Percentiles rank a stretch among this genome's conserved stretches.
Evolutionary conservation across 2,329 filamentous ascomycete species (phyloP).

Genomic region (Tolypocladium inflatum): DNA sequence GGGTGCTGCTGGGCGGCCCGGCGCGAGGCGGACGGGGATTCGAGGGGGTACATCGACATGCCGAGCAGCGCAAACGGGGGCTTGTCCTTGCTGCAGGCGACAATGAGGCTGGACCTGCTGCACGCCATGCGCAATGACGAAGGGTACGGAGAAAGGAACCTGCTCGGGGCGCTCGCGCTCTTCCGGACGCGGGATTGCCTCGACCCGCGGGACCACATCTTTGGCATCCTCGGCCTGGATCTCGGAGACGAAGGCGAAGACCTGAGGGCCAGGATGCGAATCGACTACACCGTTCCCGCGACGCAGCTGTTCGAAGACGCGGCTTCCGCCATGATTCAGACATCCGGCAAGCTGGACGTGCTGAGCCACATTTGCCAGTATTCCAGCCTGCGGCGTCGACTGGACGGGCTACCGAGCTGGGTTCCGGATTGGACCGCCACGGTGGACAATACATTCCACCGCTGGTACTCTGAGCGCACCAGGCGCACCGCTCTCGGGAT

Average conservation of each 20-base stretch:
- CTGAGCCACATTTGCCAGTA: neutral
- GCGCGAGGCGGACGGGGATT: neutral
- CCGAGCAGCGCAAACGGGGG: neutral
- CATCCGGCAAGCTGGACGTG: neutral
- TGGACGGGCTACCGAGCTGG: neutral
- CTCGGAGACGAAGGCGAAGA: neutral
- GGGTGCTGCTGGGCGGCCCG: neutral
- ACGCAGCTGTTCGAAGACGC: neutral
- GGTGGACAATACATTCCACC: neutral
- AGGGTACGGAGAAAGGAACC: neutral
- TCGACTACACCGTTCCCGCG: neutral
- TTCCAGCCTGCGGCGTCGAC: neutral
- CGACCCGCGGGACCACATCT: neutral
- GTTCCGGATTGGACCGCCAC: neutral
- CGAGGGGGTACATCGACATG: neutral
- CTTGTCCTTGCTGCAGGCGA: neutral
- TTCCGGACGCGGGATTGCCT: neutral
- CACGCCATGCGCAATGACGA: neutral
- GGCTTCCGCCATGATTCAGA: neutral
- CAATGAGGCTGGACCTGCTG: neutral
- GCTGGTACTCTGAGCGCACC: neutral
- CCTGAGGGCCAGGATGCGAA: neutral
- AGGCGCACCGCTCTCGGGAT: too few relatives aligned
- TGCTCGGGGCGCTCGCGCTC: neutral
- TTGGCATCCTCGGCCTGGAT: neutral